These are phyloP conservation scores for Salvia splendens DNA, from an alignment of 257 asterid genomes.

Conservation along the genomic window DNA sequence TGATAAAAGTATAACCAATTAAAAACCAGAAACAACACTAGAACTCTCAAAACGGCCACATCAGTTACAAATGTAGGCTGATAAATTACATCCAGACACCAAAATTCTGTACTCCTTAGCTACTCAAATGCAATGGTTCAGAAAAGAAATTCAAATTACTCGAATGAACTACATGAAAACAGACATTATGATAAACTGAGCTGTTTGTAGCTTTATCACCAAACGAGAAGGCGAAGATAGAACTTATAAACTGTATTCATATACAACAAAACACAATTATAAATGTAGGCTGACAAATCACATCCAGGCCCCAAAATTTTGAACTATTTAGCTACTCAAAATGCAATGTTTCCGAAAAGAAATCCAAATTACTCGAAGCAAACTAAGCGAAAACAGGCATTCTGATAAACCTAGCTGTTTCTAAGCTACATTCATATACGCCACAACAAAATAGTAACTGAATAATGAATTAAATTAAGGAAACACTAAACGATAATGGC, in stretches of 20 bases:
- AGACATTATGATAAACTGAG: not conserved
- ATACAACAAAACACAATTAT: not conserved
- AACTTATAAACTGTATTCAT: too few relatives aligned
- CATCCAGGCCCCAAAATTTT: not conserved
- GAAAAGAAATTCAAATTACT: not conserved
- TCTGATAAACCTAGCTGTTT: not conserved
- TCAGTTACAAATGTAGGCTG: not conserved
- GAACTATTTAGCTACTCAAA: not conserved
- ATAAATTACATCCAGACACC: not conserved
- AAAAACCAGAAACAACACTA: conserved; percentile 3
- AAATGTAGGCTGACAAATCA: conserved; percentile 15
- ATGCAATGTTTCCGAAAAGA: not conserved
- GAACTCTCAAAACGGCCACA: conserved; percentile 3
- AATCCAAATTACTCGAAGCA: not conserved
- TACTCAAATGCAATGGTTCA: not conserved
- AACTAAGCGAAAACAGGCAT: conserved; percentile 5
- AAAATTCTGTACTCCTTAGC: not conserved
- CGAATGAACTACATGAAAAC: not conserved
- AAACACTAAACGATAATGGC: not conserved
- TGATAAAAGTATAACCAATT: not conserved
- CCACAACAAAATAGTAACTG: not conserved
- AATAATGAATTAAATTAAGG: not conserved
- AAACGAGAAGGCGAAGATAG: too few relatives aligned
- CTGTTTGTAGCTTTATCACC: not conserved
- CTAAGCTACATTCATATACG: not conserved